Conservation (phyloP, 768 basidiomycete genomes). For the Serendipita vermifera region DNA sequence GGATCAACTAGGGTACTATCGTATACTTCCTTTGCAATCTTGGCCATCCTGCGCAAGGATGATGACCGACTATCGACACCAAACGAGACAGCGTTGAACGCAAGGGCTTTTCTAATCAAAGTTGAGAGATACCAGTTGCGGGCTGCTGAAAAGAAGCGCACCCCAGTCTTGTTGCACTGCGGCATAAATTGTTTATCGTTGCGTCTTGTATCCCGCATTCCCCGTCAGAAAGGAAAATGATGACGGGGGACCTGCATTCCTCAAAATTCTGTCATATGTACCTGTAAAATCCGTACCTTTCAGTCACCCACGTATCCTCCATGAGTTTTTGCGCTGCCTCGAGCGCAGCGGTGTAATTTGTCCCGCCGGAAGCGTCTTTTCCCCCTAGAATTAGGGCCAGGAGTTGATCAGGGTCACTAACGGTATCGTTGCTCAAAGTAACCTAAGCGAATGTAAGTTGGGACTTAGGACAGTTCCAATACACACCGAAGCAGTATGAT, state of each 20-base stretch:
- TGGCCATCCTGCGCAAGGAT: constrained; percentile 36
- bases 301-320: neutral
- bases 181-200: neutral
- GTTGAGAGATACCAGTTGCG: neutral
- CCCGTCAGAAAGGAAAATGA: constrained; percentile 6
- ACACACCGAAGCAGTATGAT: neutral
- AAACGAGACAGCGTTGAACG: constrained; percentile 44
- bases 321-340: neutral
- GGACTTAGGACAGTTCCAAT: neutral
- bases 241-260: neutral
- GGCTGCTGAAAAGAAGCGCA: neutral
- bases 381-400: neutral
- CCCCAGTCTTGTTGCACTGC: neutral
- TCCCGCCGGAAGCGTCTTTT: neutral
- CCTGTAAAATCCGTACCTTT: neutral
- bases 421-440: neutral
- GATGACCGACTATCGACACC: constrained; percentile 24
- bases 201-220: neutral
- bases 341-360: neutral
- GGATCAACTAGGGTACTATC: constrained; percentile 32
- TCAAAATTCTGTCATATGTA: neutral
- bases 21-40: constrained; percentile 38
- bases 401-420: constrained; percentile 14
- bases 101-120: constrained; percentile 32
- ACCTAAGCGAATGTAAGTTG: neutral